Evolutionary conservation across 108 stramenopile species (phyloP).

Genomic region (Nitzschia inconspicua): DNA sequence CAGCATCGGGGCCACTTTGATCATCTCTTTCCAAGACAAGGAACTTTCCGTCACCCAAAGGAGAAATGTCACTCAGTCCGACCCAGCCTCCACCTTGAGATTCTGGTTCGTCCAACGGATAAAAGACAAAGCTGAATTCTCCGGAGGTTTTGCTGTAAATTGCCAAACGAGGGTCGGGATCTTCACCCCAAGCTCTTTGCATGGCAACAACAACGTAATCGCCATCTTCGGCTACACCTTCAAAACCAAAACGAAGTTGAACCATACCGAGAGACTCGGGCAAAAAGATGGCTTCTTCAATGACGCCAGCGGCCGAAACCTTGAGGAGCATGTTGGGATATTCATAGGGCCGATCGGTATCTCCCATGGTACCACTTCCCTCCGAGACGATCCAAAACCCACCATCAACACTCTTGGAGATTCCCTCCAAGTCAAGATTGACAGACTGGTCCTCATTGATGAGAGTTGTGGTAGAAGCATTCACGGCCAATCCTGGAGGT

Average conservation of each 20-base stretch:
- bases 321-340: conserved; percentile 48
- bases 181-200: conserved; percentile 47
- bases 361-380: conserved; percentile 54
- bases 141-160: conserved; percentile 36
- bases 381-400: conserved; percentile 66
- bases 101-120: conserved; percentile 49
- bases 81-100: conserved; percentile 76
- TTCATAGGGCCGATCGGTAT: conserved; percentile 33
- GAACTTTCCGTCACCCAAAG: conserved; percentile 42
- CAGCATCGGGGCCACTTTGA: conserved; percentile 63
- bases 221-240: conserved; percentile 59
- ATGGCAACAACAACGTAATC: conserved; percentile 52
- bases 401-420: conserved; percentile 33
- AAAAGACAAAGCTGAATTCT: conserved; percentile 49
- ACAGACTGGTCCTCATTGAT: conserved; percentile 63
- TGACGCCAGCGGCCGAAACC: conserved; percentile 29
- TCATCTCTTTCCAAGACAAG: conserved; percentile 75
- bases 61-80: conserved; percentile 61
- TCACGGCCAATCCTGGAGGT: background rate
- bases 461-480: conserved; percentile 17
- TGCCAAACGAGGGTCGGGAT: conserved; percentile 45
- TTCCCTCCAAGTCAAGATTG: conserved; percentile 74
- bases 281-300: conserved; percentile 41
- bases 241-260: conserved; percentile 56
- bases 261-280: conserved; percentile 40